A percentile compares a stretch with the other conserved stretches of the same genome.
Evolutionary conservation across 306 rosid species (phyloP).

Genomic region (Notholithocarpus densiflorus): DNA sequence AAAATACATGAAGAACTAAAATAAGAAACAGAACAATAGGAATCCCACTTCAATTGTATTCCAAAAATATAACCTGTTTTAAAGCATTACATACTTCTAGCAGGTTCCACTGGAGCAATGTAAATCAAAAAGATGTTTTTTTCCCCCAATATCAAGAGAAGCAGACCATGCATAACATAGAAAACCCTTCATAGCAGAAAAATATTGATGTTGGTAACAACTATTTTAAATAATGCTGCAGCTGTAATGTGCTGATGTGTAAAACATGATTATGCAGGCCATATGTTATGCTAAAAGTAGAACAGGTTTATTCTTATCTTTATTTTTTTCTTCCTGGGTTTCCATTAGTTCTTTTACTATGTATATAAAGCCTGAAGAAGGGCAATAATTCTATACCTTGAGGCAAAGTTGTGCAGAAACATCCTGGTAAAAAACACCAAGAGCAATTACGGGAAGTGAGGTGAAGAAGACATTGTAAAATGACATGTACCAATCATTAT

Average conservation of each 20-base stretch:
- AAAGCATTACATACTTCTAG: no score
- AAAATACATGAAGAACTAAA: background rate
- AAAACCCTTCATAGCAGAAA: no score
- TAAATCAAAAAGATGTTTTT: no score
- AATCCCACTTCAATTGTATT: no score
- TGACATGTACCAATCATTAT: conserved; percentile 94
- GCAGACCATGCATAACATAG: no score
- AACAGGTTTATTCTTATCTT: no score
- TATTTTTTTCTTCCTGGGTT: background rate
- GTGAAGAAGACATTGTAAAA: conserved; percentile 92
- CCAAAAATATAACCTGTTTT: no score
- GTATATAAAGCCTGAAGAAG: background rate
- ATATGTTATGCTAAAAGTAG: background rate
- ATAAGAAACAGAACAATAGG: no score
- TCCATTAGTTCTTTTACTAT: background rate
- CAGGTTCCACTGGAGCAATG: no score
- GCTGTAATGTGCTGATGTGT: background rate
- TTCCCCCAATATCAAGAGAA: no score
- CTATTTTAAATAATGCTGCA: no score
- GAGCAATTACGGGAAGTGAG: conserved; percentile 84
- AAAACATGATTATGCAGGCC: background rate
- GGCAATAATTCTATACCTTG: conserved; percentile 46
- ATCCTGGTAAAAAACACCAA: conserved; percentile 90
- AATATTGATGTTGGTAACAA: no score
- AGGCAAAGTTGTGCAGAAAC: conserved; percentile 79